Conservation (phyloP, 2,329 filamentous ascomycete genomes). For the Sporothrix variecibatus region DNA sequence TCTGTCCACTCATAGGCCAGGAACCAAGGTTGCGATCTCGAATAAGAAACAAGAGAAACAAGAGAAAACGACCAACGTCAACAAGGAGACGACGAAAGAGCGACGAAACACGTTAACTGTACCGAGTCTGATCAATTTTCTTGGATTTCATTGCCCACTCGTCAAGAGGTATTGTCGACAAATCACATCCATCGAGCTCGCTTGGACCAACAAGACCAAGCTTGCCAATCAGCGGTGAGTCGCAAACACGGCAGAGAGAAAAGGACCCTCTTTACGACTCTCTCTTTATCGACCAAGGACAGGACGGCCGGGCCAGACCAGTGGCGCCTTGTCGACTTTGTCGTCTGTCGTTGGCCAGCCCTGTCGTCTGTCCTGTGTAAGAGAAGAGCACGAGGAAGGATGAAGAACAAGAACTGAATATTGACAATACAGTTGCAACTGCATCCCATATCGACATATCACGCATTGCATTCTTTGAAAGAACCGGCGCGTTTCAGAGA, state of each 20-base stretch:
- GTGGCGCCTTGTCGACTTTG: conserved; percentile 12
- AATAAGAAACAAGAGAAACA: conserved; percentile 10
- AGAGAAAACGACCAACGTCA: background rate
- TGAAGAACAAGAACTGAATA: background rate
- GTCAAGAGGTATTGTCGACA: background rate
- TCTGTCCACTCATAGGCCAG: conserved; percentile 23
- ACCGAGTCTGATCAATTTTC: background rate
- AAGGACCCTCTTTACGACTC: background rate
- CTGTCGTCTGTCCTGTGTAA: background rate
- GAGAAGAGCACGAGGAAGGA: background rate
- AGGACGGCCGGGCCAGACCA: conserved; percentile 11
- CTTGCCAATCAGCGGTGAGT: conserved; percentile 30
- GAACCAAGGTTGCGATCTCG: background rate
- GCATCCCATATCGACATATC: background rate
- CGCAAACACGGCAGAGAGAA: conserved; percentile 21
- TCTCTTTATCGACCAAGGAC: background rate
- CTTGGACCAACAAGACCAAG: conserved; percentile 14
- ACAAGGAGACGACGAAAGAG: background rate
- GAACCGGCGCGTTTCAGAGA: background rate
- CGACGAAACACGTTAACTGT: background rate
- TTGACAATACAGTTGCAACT: background rate
- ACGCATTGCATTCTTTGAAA: background rate
- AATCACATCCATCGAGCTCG: conserved; percentile 25
- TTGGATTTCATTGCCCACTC: background rate
- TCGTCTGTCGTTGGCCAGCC: background rate